Evolutionary conservation across 2,329 filamentous ascomycete species (phyloP).

Genomic region (Chrysoporthe puriensis): DNA sequence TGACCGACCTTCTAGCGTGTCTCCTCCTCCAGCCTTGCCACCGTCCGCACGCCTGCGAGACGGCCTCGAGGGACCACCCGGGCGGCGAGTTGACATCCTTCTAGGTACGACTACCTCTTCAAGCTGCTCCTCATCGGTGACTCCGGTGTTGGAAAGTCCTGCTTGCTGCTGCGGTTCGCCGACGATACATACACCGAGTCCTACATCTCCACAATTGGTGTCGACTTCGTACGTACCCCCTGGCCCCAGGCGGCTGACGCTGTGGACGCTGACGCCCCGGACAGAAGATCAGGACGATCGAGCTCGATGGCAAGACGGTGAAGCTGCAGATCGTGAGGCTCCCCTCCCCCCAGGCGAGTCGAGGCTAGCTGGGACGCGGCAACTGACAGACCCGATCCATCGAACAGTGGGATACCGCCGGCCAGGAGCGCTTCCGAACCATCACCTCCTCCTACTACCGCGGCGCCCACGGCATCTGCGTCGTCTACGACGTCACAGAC

Average conservation of each 20-base stretch:
- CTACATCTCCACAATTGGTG: conserved; percentile 99
- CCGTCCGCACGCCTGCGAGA: background rate
- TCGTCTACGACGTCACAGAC: conserved; percentile 99
- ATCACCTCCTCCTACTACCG: conserved; percentile 99
- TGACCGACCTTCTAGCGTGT: conserved; percentile 30
- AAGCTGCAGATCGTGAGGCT: conserved; percentile 95
- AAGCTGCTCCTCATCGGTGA: conserved; percentile 99
- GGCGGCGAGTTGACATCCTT: conserved; percentile 33
- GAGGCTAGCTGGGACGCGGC: background rate
- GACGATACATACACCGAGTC: conserved; percentile 99
- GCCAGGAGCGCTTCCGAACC: conserved; percentile 98
- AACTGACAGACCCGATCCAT: conserved; percentile 36
- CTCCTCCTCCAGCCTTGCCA: conserved; percentile 14
- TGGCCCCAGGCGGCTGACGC: background rate
- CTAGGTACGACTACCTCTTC: conserved; percentile 99
- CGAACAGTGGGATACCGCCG: conserved; percentile 93
- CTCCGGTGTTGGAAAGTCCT: conserved; percentile 99
- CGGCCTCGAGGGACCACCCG: conserved; percentile 6
- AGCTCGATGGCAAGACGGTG: conserved; percentile 99
- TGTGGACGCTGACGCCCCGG: conserved; percentile 37
- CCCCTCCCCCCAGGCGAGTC: background rate
- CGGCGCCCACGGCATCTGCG: conserved; percentile 97
- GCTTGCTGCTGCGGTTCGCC: conserved; percentile 94
- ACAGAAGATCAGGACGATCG: conserved; percentile 99
- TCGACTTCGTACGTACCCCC: conserved; percentile 87